Evolutionary conservation across 1,284 basidiomycete genomes (phyloP).

Genomic region (Puccinia triticina): DNA sequence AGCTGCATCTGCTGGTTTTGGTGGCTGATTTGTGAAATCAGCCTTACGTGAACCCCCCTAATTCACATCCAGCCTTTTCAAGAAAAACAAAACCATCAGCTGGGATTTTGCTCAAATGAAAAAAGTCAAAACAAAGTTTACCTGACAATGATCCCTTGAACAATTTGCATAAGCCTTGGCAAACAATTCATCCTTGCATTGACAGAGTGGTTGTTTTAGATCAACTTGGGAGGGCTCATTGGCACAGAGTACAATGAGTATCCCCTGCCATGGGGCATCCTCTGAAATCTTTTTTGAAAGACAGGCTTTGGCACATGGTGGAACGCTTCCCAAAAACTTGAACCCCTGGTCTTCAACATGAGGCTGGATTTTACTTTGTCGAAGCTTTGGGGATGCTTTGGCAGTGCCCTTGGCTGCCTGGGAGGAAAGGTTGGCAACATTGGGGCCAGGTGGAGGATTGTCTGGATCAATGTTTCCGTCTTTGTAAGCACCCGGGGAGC

Average conservation of each 20-base stretch:
- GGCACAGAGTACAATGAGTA: background rate
- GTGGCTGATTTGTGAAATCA: too few species aligned
- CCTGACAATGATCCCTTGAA: conserved; percentile 13
- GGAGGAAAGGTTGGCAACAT: background rate
- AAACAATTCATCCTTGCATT: conserved; percentile 19
- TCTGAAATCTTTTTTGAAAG: conserved; percentile 24
- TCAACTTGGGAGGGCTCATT: background rate
- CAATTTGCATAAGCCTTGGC: background rate
- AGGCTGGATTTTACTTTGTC: background rate
- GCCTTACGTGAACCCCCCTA: too few species aligned
- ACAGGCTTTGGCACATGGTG: background rate
- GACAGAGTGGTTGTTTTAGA: background rate
- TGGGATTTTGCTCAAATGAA: background rate
- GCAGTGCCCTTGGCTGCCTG: background rate
- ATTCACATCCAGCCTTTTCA: conserved; percentile 7
- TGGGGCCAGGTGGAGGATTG: background rate
- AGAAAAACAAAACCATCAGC: background rate
- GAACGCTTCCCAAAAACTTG: background rate
- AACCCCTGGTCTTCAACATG: background rate
- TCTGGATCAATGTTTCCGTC: conserved; percentile 30
- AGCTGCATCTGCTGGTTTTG: too few species aligned
- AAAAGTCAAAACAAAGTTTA: background rate
- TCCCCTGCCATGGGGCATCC: background rate
- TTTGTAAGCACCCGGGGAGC: conserved; percentile 20
- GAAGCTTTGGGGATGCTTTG: background rate